Evolutionary conservation across 2,329 filamentous ascomycete genomes (phyloP), one percentile per base, ranked within the genome.

Genomic region (Claviceps fusiformis): DNA sequence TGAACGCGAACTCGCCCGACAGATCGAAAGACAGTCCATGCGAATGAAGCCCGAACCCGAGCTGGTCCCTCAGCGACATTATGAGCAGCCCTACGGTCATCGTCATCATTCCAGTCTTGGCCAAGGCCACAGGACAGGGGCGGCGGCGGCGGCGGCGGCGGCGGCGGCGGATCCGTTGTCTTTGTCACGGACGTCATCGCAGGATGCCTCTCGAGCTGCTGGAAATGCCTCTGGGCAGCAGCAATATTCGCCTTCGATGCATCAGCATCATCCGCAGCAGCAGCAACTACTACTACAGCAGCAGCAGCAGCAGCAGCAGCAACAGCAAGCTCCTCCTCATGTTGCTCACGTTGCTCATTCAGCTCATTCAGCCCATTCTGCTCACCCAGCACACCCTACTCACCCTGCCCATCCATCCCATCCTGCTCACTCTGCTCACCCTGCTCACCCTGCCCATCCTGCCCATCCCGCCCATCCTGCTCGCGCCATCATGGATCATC

Each of bases 21-120:
- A 55, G 62, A 57, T 47, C 6, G 66, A 69, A 49, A 61, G 65
- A 15, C 66, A 65, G 49, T 57, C 66, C n/a, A 56, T 69, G 55
- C 63, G 65, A 15, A 62, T 79, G 50, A 79, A 80, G 63, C 75
- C 78, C 59, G 78, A 80, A 59, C 71, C 72, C 3, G 77, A 79
- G 48, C 63, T 64, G n/a, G 59, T 63, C 13, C 64, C 63, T 13
- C 69, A 68, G 41, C 70, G 70, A 55, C 74, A 71, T 43, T 75
- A 73, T 56, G 76, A 80, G 44, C 66, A 54, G 29, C 52, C 69
- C 0, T 78, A 72, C 54, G 64, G 67, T 19, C 67, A 72, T 53
- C 70, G 69, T 19, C 70, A 69, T 45, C 66, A 70, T 50, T 64
- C 68, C 45, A 72, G 73, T 31, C 68, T 66, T 19, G 67, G 70